Evolutionary conservation across 768 basidiomycete genomes (phyloP), one percentile per base, ranked within the genome.

Genomic region (Termitomyces sp.): DNA sequence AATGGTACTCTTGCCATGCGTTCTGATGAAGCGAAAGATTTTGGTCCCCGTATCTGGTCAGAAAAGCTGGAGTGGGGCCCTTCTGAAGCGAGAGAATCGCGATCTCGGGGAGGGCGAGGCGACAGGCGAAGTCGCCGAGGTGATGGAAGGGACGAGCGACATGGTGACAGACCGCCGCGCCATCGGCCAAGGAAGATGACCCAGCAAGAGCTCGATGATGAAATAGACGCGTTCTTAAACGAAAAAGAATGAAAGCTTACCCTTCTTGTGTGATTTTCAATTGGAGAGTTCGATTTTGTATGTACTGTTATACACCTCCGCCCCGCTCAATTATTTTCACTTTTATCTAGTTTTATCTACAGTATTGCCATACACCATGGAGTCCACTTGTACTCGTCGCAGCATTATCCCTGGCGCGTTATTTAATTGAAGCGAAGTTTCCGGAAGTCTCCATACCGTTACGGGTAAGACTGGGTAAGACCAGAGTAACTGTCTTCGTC

Each of bases 141-240:
- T 37, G 62, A 56, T 60, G 68, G 56, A 66, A 64, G 34, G 59
- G 61, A 57, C 53, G 65, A 64, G 62, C 67, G 60, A 61, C 59
- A 64, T 65, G 71, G 63, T 65, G 73, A 68, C 60, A 67, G 68
- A 29, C 62, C 67, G 55, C 69, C 73, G 38, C 73, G 79, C 43
- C 75, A 75, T 57, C 66, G 70, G 58, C 75, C 78, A 11, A 73
- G 77, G 23, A 77, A 68, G 57, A 84, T 83, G 69, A 89, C 83
- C 0, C 85, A 85, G 66, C 82, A 88, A 70, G 89, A 93, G 63
- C 75, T 94, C 37, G 91, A 94, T 60, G 89, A 86, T 48, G 91
- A 94, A 65, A 74, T 93, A 46, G 91, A 93, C 32, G 86, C 87
- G 16, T 92, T 92, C 70, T 68, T 90, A 61, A 83, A 82, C 27